Percentiles rank a stretch among this genome's conserved stretches.
Evolutionary conservation across 1,139 yeast genomes (phyloP).

Genomic region (Blastobotrys arbuscula): DNA sequence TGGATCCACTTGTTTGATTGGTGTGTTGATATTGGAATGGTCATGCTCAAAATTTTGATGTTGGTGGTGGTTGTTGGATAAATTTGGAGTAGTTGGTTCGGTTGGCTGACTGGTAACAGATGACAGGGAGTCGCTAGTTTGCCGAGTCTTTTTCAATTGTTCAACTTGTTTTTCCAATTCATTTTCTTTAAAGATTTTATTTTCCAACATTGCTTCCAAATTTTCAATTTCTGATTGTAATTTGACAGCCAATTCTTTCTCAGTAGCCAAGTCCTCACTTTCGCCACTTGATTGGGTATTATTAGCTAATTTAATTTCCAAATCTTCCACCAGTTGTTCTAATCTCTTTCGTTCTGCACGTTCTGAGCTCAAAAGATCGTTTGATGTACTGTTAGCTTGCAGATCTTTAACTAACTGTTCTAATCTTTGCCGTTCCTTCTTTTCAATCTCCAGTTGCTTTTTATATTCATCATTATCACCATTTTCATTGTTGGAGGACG

Average conservation of each 20-base stretch:
- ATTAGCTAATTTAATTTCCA: conserved; percentile 16
- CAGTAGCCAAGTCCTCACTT: neutral
- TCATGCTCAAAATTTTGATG: conserved; percentile 1
- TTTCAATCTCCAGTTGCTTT: conserved; percentile 8
- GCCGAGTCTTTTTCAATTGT: conserved; percentile 10
- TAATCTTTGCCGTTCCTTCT: neutral
- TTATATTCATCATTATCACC: neutral
- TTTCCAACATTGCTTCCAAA: conserved; percentile 31
- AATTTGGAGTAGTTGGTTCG: conserved; percentile 13
- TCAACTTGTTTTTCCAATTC: conserved; percentile 29
- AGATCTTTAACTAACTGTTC: neutral
- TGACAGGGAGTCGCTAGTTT: conserved; percentile 14
- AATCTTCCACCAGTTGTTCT: conserved; percentile 9
- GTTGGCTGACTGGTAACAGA: conserved; percentile 7
- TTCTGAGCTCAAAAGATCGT: conserved; percentile 9
- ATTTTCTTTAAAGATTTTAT: conserved; percentile 28
- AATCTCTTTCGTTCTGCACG: conserved; percentile 12
- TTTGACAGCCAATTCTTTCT: conserved; percentile 6
- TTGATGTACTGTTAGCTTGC: neutral
- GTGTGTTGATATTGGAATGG: conserved; percentile 3
- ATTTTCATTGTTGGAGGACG: neutral
- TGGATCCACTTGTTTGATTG: conserved; percentile 47
- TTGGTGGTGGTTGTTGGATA: neutral
- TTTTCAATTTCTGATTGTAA: conserved; percentile 25
- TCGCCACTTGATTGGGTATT: neutral